A percentile compares a stretch with the other conserved stretches of the same genome.
These are phyloP conservation scores for Tylopilus sp. DNA, from an alignment of 768 basidiomycete species.

Conservation along the genomic window DNA sequence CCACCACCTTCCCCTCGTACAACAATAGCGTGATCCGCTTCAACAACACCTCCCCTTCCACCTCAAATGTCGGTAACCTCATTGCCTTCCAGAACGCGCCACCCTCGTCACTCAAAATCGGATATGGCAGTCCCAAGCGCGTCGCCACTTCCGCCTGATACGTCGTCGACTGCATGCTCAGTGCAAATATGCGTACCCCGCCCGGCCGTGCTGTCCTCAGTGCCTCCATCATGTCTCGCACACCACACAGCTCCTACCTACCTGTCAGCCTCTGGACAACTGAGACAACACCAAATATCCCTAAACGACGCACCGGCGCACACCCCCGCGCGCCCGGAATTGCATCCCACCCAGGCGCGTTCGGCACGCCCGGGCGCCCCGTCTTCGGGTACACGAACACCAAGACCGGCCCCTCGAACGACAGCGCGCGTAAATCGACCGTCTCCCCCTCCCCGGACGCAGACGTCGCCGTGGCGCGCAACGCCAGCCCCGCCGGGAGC, in stretches of 20 bases:
- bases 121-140: no score
- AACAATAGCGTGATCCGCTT: slow-evolving; percentile 20
- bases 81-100: no score
- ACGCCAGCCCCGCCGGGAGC: slow-evolving; percentile 2
- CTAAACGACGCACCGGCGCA: no score
- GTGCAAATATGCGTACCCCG: slow-evolving; percentile 6
- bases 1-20: slow-evolving; percentile 6
- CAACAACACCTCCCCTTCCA: no score
- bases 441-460: neutral
- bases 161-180: slow-evolving; percentile 18
- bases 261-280: no score
- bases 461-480: slow-evolving; percentile 11
- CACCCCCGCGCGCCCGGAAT: no score
- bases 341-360: no score
- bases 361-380: slow-evolving; percentile 14
- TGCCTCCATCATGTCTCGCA: slow-evolving; percentile 11
- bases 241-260: no score
- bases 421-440: slow-evolving; percentile 12
- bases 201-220: slow-evolving; percentile 2
- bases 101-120: no score
- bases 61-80: no score
- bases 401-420: slow-evolving; percentile 18
- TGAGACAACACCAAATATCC: no score
- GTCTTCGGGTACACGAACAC: no score
- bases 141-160: slow-evolving; percentile 23